Conservation (phyloP, 441 rosid genomes). For the Eruca vesicaria region DNA sequence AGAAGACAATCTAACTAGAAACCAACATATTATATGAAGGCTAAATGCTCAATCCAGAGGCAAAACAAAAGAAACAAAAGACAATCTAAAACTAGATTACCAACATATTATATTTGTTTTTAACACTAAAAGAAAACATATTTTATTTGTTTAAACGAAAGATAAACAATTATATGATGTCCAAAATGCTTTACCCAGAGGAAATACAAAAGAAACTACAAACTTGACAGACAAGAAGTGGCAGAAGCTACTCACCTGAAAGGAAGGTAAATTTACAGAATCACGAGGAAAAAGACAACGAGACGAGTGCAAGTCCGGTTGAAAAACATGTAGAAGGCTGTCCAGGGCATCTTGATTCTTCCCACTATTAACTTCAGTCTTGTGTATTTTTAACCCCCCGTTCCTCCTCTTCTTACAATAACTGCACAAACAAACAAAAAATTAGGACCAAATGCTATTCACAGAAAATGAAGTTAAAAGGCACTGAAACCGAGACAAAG, state of each 20-base stretch:
- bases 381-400: not conserved
- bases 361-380: conserved; percentile 23
- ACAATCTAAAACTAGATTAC: too few relatives aligned
- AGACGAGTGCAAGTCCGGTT: conserved; percentile 63
- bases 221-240: not conserved
- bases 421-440: conserved; percentile 33
- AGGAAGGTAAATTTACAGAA: conserved; percentile 54
- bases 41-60: not conserved
- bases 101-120: not conserved
- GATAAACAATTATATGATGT: not conserved
- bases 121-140: too few relatives aligned
- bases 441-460: not conserved
- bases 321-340: conserved; percentile 60
- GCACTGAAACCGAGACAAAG: conserved; percentile 10
- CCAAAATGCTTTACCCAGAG: too few relatives aligned
- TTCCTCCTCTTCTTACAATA: not conserved
- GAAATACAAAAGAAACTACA: not conserved
- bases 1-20: not conserved
- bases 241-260: conserved; percentile 37
- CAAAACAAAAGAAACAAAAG: not conserved
- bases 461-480: not conserved
- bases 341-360: conserved; percentile 75
- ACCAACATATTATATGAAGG: not conserved
- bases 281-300: conserved; percentile 77
- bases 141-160: too few relatives aligned